Conservation (phyloP, 1,139 yeast species). For the Debaryomyces udenii region DNA sequence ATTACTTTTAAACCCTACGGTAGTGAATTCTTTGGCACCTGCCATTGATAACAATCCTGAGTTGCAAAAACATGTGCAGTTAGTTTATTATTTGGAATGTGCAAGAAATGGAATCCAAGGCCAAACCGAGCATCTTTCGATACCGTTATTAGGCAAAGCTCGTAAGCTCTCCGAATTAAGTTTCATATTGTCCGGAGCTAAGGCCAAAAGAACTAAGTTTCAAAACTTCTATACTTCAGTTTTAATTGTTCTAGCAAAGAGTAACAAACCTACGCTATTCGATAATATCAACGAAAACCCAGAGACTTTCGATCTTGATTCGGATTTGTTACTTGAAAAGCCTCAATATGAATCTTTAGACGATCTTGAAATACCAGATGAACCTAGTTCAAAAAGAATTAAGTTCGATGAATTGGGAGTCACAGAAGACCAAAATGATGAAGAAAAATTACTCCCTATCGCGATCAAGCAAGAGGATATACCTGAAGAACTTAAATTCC, state of each 20-base stretch:
- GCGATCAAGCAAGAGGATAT: constrained; percentile 63
- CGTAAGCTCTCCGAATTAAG: constrained; percentile 60
- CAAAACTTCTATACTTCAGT: constrained; percentile 75
- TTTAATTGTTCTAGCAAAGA: constrained; percentile 77
- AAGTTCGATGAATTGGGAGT: constrained; percentile 36
- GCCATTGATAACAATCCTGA: constrained; percentile 26
- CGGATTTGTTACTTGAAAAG: constrained; percentile 78
- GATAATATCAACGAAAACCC: constrained; percentile 35
- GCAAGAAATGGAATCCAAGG: constrained; percentile 66
- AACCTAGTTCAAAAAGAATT: constrained; percentile 40
- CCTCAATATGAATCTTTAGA: constrained; percentile 69
- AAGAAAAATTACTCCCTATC: constrained; percentile 55
- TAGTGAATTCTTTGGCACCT: constrained; percentile 35
- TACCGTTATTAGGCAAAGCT: constrained; percentile 56
- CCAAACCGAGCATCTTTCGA: constrained; percentile 59
- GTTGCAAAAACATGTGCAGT: constrained; percentile 40
- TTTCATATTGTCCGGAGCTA: constrained; percentile 79
- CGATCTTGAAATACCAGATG: constrained; percentile 41
- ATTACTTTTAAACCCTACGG: constrained; percentile 36
- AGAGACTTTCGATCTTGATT: constrained; percentile 64
- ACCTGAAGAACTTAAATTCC: constrained; percentile 53
- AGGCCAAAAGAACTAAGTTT: constrained; percentile 83
- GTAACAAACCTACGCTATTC: constrained; percentile 36
- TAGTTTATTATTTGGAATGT: constrained; percentile 62
- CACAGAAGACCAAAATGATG: constrained; percentile 28